Evolutionary conservation across 805 yeast species (phyloP), one percentile per base, ranked within the genome.

Genomic region (Kuraishia piskuri): DNA sequence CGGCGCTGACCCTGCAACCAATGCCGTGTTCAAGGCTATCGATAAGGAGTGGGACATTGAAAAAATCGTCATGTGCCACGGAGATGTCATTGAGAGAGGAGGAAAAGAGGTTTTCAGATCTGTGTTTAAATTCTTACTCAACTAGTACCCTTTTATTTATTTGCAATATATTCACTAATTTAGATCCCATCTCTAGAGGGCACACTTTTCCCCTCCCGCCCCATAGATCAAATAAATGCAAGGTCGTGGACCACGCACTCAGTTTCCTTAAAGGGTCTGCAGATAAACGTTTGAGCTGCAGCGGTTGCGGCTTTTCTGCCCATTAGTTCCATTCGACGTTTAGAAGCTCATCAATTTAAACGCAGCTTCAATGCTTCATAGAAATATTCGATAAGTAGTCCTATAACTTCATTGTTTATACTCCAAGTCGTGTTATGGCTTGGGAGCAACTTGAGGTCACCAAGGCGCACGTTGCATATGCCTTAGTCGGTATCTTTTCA

Each of bases 391-490:
- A 31, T 6, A 25, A 25, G 10, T 10, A n/a, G n/a, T n/a, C n/a
- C n/a, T n/a, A n/a, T n/a, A n/a, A n/a, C 46, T 12, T 44, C 20
- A 10, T 20, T 46, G 8, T 46, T n/a, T 9, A 26, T 20, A 9
- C 20, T 3, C 22, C 31, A 46, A 55, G 53, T 31, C 40, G 4
- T 31, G 49, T 25, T 37, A 50, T 50, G 52, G 48, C 31, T 12
- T 52, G 53, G 53, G 36, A 26, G 12, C 53, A 52, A 17, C 47
- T 52, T n/a, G 50, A 48, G 14, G 47, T 44, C 12, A 46, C 53
- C 9, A 75, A 80, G 55, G 83, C 96, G 1, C 97, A 90, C 65
- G 77, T 88, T 6, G 91, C 96, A 0, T 90, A 91, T 65, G 96
- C 96, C 12, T 79, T 90, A 57, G 79, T 90, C 10, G 96, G 96